Evolutionary conservation across 2,329 filamentous ascomycete genomes (phyloP).

Genomic region (Fusarium nygamai): DNA sequence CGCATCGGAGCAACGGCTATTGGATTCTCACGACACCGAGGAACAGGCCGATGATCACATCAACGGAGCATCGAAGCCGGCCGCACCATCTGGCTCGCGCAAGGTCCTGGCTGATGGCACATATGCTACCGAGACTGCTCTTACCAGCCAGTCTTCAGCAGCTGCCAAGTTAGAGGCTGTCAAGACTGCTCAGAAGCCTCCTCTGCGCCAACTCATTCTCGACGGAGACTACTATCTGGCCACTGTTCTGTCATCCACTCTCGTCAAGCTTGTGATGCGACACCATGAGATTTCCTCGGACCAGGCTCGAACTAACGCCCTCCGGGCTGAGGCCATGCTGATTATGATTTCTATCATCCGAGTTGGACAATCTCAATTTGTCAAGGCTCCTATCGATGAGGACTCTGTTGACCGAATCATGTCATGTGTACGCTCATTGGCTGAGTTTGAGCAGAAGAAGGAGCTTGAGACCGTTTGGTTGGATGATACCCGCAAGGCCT

Average conservation of each 20-base stretch:
- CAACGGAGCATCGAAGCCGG: slow-evolving; percentile 81
- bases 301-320: slow-evolving; percentile 86
- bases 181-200: slow-evolving; percentile 96
- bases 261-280: slow-evolving; percentile 98
- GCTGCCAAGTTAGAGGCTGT: slow-evolving; percentile 94
- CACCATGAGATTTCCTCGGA: slow-evolving; percentile 93
- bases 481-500: slow-evolving; percentile 93
- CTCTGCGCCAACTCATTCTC: slow-evolving; percentile 91
- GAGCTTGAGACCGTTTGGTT: slow-evolving; percentile 93
- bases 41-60: slow-evolving; percentile 73
- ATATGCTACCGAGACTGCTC: slow-evolving; percentile 94
- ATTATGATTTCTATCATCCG: slow-evolving; percentile 99
- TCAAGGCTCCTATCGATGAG: slow-evolving; percentile 96
- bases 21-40: slow-evolving; percentile 83
- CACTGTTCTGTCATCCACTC: slow-evolving; percentile 91
- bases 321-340: slow-evolving; percentile 96
- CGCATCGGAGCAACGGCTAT: slow-evolving; percentile 88
- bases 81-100: slow-evolving; percentile 83
- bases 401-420: slow-evolving; percentile 99
- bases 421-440: slow-evolving; percentile 92
- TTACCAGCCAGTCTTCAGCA: slow-evolving; percentile 90
- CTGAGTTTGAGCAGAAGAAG: slow-evolving; percentile 89
- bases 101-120: slow-evolving; percentile 96
- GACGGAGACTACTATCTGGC: slow-evolving; percentile 98
- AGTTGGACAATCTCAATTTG: slow-evolving; percentile 98